Base-by-base conservation (phyloP, 495 filamentous ascomycete genomes). In the Podospora bellae-mahoneyi region DNA sequence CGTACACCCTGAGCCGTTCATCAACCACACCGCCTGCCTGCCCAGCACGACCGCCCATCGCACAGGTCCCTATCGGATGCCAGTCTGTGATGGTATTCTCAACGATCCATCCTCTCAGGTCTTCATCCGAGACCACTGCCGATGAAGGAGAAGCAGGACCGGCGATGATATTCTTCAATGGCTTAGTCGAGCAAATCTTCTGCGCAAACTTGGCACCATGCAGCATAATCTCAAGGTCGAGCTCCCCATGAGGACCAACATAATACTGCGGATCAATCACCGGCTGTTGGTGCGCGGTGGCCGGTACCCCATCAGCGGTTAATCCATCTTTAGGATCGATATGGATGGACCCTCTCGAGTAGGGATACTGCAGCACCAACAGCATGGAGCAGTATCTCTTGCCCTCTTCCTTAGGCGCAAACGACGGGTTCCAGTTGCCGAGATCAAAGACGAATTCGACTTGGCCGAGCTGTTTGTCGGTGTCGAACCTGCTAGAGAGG, bases 291-390 rank as follows among this genome's bases (percentile, higher is more conserved):
- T 7, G 10, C 19, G 48, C 28, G 13, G 62, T 61, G 15, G 4
- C 15, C 9, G 2, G 19, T n/a, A 70, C 28, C 3, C 59, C 59
- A 27, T 61, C 59, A 32, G 32, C 18, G 30, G 13, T 44, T 19
- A 77, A 66, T 2, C 64, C 71, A 32, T 44, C 20, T 27, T 23
- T 13, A n/a, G 77, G 67, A 1, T 60, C 71, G 62, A 87, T 80
- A 56, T 87, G 83, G 28, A 86, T 75, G 27, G 72, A 79, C 0
- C 85, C 85, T 13, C 75, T 69, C 0, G 83, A 82, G 55, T 84
- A 84, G 0, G 85, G 85, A 64, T 84, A 82, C 69, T 86, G 83
- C 4, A 86, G 76, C 72, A 87, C 85, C 69, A 83, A 80, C 4
- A 84, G 68, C 78, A 87, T 79, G 9, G 81, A 85, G 5, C 73